phyloP scores from a whole-genome alignment of 1,139 yeast genomes.

The Magnusiomyces suaveolens region DNA sequence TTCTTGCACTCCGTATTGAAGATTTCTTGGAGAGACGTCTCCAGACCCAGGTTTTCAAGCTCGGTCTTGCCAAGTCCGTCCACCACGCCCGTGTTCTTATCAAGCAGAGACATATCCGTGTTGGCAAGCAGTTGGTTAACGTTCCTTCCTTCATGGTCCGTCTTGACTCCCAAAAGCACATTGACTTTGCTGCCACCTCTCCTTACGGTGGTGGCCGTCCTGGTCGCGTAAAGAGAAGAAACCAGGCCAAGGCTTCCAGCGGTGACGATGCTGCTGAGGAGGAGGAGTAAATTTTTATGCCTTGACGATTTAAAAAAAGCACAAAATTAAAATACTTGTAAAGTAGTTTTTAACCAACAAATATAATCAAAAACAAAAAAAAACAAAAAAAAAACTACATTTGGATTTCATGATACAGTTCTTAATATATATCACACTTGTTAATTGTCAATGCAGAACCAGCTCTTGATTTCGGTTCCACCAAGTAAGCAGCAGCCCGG shows the following conservation, averaged over 20 bases:
- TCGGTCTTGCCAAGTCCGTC: constrained; percentile 98
- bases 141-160: constrained; percentile 99
- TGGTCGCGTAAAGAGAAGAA: constrained; percentile 99
- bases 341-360: constrained; percentile 1
- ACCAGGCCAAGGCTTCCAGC: constrained; percentile 53
- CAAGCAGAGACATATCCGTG: constrained; percentile 98
- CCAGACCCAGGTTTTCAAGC: constrained; percentile 99
- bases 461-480: too few relatives aligned
- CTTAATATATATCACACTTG: too few relatives aligned
- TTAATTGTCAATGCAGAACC: too few relatives aligned
- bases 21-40: constrained; percentile 99
- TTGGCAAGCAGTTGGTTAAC: constrained; percentile 98
- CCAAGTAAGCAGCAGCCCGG: too few relatives aligned
- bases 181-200: constrained; percentile 96
- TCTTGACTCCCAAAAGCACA: constrained; percentile 99
- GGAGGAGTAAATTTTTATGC: constrained; percentile 41
- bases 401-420: neutral
- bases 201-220: constrained; percentile 99
- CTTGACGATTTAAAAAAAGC: constrained; percentile 7
- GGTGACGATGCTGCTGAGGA: constrained; percentile 50
- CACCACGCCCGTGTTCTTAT: constrained; percentile 99
- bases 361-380: neutral
- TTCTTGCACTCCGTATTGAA: constrained; percentile 93
- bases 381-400: neutral
- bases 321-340: constrained; percentile 3